Percentiles rank a stretch among this genome's conserved stretches.
These are phyloP conservation scores for Aspergillus sp. DNA, from an alignment of 2,329 filamentous ascomycete species.

Conservation along the genomic window DNA sequence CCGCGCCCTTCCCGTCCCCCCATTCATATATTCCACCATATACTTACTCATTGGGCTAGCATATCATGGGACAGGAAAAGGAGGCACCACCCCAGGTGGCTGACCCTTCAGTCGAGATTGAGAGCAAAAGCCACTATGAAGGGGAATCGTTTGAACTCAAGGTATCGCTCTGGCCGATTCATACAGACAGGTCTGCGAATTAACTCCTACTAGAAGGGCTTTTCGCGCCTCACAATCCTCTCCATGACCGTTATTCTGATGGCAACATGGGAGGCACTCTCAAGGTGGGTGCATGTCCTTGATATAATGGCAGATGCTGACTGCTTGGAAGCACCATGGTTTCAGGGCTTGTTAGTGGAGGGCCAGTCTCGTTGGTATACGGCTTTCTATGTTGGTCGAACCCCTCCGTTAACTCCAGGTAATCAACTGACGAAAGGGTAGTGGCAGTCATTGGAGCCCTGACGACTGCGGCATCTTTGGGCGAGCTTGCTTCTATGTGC, in stretches of 20 bases:
- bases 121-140: neutral
- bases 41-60: too few relatives aligned
- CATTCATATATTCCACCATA: too few relatives aligned
- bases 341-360: conserved; percentile 6
- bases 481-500: conserved; percentile 12
- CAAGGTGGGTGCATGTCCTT: neutral
- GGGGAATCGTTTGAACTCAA: neutral
- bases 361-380: conserved; percentile 8
- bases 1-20: too few relatives aligned
- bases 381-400: conserved; percentile 4
- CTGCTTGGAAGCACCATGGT: neutral
- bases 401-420: too few relatives aligned
- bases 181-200: too few relatives aligned
- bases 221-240: neutral
- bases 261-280: conserved; percentile 1
- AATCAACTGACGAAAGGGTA: neutral
- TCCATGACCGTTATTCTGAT: neutral
- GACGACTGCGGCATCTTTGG: conserved; percentile 9
- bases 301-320: neutral
- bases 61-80: neutral
- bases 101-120: neutral
- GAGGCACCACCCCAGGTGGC: fast-evolving
- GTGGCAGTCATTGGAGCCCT: conserved; percentile 1
- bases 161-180: neutral
- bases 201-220: neutral